A percentile compares a stretch with the other conserved stretches of the same genome.
Evolutionary conservation across 257 asterid genomes (phyloP).

Genomic region (Salvia splendens): DNA sequence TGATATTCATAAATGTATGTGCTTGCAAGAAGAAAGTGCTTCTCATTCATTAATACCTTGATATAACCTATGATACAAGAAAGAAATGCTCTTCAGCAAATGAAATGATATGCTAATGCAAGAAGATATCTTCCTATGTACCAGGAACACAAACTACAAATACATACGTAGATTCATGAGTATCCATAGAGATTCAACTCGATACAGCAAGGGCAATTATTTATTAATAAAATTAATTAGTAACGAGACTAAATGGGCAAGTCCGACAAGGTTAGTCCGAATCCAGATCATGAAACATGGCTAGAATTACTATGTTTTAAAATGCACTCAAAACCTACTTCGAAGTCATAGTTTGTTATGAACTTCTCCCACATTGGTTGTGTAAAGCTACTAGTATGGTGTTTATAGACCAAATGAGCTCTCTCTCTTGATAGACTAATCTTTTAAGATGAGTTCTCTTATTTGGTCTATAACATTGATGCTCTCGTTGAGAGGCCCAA

Average conservation of each 20-base stretch:
- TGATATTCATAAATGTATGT: conserved; percentile 31
- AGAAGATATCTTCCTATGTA: neutral
- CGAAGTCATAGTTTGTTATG: no score
- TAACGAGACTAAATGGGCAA: neutral
- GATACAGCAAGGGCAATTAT: neutral
- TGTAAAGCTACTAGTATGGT: no score
- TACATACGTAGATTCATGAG: no score
- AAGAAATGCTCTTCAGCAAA: neutral
- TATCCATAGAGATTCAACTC: neutral
- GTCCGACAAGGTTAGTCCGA: no score
- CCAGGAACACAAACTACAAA: neutral
- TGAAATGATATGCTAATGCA: neutral
- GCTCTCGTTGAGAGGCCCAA: no score
- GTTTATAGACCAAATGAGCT: no score
- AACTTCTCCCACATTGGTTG: no score
- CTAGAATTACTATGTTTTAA: neutral
- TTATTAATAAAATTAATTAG: neutral
- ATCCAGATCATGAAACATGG: neutral
- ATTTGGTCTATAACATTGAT: no score
- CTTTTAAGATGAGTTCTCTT: no score
- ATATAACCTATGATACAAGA: conserved; percentile 28
- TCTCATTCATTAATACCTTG: conserved; percentile 37
- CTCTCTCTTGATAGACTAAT: no score
- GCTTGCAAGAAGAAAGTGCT: conserved; percentile 44
- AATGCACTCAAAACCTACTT: no score